A percentile compares a stretch with the other conserved stretches of the same genome.
These are phyloP conservation scores for Phytophthora ramorum DNA, from an alignment of 352 stramenopile genomes.

Conservation along the genomic window DNA sequence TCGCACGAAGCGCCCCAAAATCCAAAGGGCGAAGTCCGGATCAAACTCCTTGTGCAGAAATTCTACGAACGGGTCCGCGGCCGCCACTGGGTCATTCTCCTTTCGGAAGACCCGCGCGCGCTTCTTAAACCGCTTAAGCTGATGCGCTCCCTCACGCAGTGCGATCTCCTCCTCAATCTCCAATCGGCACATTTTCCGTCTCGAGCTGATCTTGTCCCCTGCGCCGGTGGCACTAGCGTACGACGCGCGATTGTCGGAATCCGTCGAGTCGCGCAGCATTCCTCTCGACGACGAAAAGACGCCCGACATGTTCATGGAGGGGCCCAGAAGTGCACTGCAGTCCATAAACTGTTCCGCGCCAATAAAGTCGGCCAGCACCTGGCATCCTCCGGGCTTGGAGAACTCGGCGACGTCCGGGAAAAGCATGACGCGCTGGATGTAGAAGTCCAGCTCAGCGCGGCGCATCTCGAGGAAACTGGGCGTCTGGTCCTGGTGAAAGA, in stretches of 20 bases:
- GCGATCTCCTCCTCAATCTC: slow-evolving; percentile 77
- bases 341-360: slow-evolving; percentile 51
- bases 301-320: slow-evolving; percentile 34
- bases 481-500: slow-evolving; percentile 82
- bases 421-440: slow-evolving; percentile 84
- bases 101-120: slow-evolving; percentile 67
- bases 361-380: slow-evolving; percentile 74
- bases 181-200: slow-evolving; percentile 56
- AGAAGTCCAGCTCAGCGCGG: slow-evolving; percentile 82
- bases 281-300: slow-evolving; percentile 33
- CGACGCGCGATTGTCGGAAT: slow-evolving; percentile 38
- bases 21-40: slow-evolving; percentile 59
- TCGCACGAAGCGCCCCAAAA: slow-evolving; percentile 56
- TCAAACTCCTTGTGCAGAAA: slow-evolving; percentile 67
- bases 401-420: slow-evolving; percentile 79
- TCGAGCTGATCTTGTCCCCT: slow-evolving; percentile 32
- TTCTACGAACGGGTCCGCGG: slow-evolving; percentile 53
- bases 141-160: slow-evolving; percentile 49
- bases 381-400: slow-evolving; percentile 51
- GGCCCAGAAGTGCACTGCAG: slow-evolving; percentile 14
- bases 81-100: slow-evolving; percentile 68
- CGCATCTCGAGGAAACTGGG: slow-evolving; percentile 77
- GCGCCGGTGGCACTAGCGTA: slow-evolving; percentile 19
- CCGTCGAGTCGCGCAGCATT: slow-evolving; percentile 31
- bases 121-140: slow-evolving; percentile 80